phyloP scores from a whole-genome alignment of 140 eudicot species.

The Flaveria floridana region DNA sequence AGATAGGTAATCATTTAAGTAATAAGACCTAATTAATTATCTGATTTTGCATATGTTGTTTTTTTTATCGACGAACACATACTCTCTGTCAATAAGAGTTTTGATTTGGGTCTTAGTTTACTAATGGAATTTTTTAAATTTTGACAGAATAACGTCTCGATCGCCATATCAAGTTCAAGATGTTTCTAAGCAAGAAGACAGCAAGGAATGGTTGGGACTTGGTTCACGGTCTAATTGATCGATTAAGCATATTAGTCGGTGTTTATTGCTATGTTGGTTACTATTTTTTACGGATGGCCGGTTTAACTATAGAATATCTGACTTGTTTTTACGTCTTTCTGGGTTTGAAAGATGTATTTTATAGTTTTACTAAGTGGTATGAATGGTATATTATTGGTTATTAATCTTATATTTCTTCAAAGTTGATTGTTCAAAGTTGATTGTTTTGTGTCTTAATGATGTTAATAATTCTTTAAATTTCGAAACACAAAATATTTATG shows the following conservation, averaged over 20 bases:
- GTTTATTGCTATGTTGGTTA: not conserved
- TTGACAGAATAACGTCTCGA: conserved; percentile 53
- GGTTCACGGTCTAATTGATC: conserved; percentile 45
- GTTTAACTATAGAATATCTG: conserved; percentile 31
- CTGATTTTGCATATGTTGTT: too few relatives aligned
- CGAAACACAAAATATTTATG: too few relatives aligned
- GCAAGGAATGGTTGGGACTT: conserved; percentile 75
- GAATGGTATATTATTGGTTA: conserved; percentile 25
- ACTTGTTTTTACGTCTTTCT: conserved; percentile 40
- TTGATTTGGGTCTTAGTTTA: not conserved
- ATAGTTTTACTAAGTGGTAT: conserved; percentile 16
- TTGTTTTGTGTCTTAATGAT: not conserved
- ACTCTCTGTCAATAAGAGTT: too few relatives aligned
- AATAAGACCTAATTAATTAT: not conserved
- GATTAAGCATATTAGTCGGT: not conserved
- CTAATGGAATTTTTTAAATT: conserved; percentile 13
- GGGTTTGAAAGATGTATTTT: conserved; percentile 27
- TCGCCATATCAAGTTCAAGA: conserved; percentile 56
- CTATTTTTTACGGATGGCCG: conserved; percentile 30
- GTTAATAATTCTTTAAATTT: too few relatives aligned
- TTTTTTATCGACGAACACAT: not conserved
- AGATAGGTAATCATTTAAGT: conserved; percentile 50
- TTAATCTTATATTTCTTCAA: not conserved
- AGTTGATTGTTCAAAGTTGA: conserved; percentile 15
- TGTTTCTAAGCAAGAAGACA: conserved; percentile 47